Base-by-base conservation (phyloP, 345 rosid genomes). In the Firmiana major region DNA sequence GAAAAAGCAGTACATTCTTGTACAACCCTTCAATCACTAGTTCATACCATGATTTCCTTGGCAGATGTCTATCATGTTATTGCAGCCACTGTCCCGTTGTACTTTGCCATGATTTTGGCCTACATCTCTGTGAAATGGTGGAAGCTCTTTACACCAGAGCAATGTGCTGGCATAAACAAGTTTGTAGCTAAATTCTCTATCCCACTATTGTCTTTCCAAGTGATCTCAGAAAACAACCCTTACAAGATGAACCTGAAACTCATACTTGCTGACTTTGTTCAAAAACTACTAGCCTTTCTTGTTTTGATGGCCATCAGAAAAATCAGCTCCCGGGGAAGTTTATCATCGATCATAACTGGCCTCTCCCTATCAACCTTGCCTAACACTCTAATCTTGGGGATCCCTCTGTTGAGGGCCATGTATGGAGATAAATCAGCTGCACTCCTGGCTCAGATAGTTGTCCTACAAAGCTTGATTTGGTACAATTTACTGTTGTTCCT, bases 161-260 rank as follows among this genome's bases (percentile, higher is more conserved):
- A 95, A 81, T 93, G 96, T 78, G 83, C 89, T 49, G 99, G 99
- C 63, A 93, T 95, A 66, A 93, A 93, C 90, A 95, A 86, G 85
- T 90, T 91, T 51, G 98, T 93, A 12, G 92, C 98, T 5, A 92
- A 95, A 78, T 89, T 90, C 62, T 89, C 97, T 6, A 85, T 93
- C 57, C 99, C 98, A 11, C 81, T 93, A 49, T 71, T 93, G 67
- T 88, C 97, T 13, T 93, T 95, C 84, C 93, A 90, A 73, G 87
- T 93, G 66, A 86, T 95, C 51, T 86, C 94, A 28, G 53, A 76
- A 49, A 90, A 83, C 87, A 87, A 95, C 79, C 98, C 93, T 0
- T 89, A 86, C 79, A 84, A 84, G 58, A 91, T 95, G 96, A 92
- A 86, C 87, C 78, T 81, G 57, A 89, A 74, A 54, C 92, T 93